These are phyloP conservation scores for Aquanectria penicillioides DNA, from an alignment of 2,329 filamentous ascomycete genomes.

Conservation along the genomic window DNA sequence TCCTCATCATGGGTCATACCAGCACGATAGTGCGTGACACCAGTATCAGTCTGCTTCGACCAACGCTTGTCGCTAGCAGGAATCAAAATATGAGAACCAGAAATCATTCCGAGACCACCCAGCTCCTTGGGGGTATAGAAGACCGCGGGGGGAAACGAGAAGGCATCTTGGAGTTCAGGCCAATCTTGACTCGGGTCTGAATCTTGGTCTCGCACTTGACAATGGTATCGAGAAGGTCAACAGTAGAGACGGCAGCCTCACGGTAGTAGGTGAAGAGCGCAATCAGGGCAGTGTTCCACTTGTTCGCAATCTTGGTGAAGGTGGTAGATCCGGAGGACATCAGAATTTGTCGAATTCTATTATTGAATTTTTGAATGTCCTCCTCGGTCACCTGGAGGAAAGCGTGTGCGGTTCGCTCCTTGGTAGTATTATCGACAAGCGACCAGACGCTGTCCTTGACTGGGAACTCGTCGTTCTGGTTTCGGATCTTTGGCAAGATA, in stretches of 20 bases:
- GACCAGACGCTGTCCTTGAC: conserved; percentile 99
- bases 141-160: conserved; percentile 96
- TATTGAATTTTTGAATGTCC: conserved; percentile 99
- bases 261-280: conserved; percentile 98
- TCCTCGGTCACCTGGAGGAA: conserved; percentile 98
- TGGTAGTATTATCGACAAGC: conserved; percentile 93
- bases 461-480: conserved; percentile 94
- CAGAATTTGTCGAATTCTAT: conserved; percentile 95
- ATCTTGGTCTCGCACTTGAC: conserved; percentile 99
- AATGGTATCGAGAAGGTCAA: conserved; percentile 93
- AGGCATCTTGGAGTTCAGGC: conserved; percentile 98
- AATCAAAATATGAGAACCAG: conserved; percentile 96
- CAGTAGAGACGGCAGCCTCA: conserved; percentile 95
- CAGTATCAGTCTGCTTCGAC: conserved; percentile 97
- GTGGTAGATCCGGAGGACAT: conserved; percentile 99
- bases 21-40: conserved; percentile 94
- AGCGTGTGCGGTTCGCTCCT: conserved; percentile 95
- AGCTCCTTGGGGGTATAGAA: conserved; percentile 99
- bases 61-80: conserved; percentile 97
- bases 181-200: conserved; percentile 98
- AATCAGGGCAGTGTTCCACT: conserved; percentile 98
- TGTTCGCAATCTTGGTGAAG: conserved; percentile 99
- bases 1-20: conserved; percentile 99
- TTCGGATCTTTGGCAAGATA: conserved; percentile 93
- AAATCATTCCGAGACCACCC: conserved; percentile 98